Conservation (phyloP, 2,329 filamentous ascomycete genomes). For the Nothomitra cinnamomea region DNA sequence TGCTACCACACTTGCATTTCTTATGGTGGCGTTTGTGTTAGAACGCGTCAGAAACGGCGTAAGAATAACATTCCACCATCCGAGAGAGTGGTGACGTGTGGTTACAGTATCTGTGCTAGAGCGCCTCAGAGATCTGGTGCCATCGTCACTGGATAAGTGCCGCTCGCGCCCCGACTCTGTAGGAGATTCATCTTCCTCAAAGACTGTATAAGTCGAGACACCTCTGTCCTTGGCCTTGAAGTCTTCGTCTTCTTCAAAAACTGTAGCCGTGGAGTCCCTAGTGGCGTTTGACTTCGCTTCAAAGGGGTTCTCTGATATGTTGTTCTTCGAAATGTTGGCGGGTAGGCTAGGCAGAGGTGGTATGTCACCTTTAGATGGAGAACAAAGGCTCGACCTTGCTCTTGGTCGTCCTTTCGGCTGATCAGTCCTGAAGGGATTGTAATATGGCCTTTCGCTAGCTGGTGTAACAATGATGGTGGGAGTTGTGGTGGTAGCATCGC, state of each 20-base stretch:
- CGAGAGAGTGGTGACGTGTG: constrained; percentile 41
- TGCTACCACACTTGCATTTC: neutral
- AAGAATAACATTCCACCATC: constrained; percentile 65
- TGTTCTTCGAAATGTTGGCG: neutral
- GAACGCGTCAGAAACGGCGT: constrained; percentile 42
- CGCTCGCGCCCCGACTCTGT: constrained; percentile 12
- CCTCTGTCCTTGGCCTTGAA: constrained; percentile 26
- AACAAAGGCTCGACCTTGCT: constrained; percentile 3
- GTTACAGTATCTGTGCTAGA: constrained; percentile 28
- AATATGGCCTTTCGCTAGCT: constrained; percentile 23
- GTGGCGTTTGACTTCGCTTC: neutral
- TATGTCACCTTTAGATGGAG: constrained; percentile 18
- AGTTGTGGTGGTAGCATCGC: constrained; percentile 23
- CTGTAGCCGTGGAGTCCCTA: neutral
- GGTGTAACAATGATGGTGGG: constrained; percentile 37
- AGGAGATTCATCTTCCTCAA: constrained; percentile 45
- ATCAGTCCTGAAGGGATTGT: neutral
- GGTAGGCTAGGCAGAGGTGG: constrained; percentile 36
- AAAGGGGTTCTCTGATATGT: neutral
- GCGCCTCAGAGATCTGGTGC: constrained; percentile 9
- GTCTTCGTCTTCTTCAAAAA: constrained; percentile 29
- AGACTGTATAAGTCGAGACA: constrained; percentile 45
- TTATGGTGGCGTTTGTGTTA: constrained; percentile 16
- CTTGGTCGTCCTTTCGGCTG: neutral
- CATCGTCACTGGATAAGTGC: neutral